Evolutionary conservation across 805 yeast species (phyloP).

Genomic region (Saccharomycopsis babjevae): DNA sequence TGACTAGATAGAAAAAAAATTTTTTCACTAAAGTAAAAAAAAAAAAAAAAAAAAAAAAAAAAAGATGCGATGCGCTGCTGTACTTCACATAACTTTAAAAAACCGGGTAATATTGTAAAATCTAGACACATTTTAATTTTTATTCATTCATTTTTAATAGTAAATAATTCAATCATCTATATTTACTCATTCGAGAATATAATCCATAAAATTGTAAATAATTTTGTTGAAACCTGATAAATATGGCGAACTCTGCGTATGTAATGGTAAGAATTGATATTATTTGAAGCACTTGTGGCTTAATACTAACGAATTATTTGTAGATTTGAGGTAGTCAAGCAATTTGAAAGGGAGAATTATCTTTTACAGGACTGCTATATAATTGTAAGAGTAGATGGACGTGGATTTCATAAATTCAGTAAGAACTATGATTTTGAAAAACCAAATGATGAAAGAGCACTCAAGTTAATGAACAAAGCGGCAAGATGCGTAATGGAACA

Average conservation of each 20-base stretch:
- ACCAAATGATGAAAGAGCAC: constrained; percentile 78
- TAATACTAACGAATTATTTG: background rate
- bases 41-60: no score
- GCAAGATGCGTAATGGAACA: constrained; percentile 55
- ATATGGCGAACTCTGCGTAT: constrained; percentile 13
- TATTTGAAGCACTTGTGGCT: background rate
- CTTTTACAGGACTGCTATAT: constrained; percentile 75
- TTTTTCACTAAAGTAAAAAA: no score
- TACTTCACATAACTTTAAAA: no score
- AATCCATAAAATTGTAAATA: no score
- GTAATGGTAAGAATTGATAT: background rate
- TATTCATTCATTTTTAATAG: no score
- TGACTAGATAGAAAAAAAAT: no score
- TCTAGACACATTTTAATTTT: no score
- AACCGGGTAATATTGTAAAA: no score
- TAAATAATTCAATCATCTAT: no score
- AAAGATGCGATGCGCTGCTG: no score
- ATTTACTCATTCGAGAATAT: no score
- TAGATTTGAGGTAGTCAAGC: constrained; percentile 69
- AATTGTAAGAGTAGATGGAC: constrained; percentile 82
- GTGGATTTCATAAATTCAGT: constrained; percentile 86
- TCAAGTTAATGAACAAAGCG: constrained; percentile 70
- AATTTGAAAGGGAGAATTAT: constrained; percentile 63
- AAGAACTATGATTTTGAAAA: constrained; percentile 63
- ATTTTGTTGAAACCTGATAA: background rate